phyloP scores from a whole-genome alignment of 2,329 filamentous ascomycete species.

The Orbilia blumenaviensis region DNA sequence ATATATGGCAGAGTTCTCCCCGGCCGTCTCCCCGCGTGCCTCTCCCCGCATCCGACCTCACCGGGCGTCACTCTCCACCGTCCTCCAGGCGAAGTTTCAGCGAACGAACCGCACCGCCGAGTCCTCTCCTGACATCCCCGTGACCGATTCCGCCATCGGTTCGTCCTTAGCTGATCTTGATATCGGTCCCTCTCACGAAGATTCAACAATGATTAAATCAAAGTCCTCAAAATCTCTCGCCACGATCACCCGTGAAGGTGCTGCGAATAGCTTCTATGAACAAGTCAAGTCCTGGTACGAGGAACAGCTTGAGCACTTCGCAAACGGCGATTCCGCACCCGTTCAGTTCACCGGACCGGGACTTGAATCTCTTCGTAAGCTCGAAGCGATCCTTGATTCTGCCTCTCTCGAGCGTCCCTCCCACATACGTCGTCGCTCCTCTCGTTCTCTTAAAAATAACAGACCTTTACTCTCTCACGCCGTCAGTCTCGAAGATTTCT shows the following conservation, averaged over 20 bases:
- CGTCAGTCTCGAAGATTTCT: conserved; percentile 42
- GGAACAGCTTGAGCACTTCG: conserved; percentile 30
- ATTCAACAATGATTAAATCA: conserved; percentile 12
- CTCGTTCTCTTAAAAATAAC: conserved; percentile 32
- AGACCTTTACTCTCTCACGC: conserved; percentile 11
- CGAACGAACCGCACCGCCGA: conserved; percentile 24
- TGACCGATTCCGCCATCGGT: conserved; percentile 37
- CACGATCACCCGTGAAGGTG: neutral
- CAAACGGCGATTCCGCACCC: neutral
- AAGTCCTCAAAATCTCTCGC: conserved; percentile 38
- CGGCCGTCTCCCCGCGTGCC: conserved; percentile 42
- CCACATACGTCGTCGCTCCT: conserved; percentile 36
- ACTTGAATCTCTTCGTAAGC: conserved; percentile 30
- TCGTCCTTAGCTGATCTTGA: conserved; percentile 46
- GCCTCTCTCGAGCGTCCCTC: conserved; percentile 38
- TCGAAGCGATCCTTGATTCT: conserved; percentile 46
- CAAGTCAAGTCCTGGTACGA: conserved; percentile 47
- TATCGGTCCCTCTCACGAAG: conserved; percentile 42
- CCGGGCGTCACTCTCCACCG: conserved; percentile 30
- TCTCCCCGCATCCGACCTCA: conserved; percentile 42
- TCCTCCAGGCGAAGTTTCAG: conserved; percentile 41
- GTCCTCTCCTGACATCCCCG: conserved; percentile 45
- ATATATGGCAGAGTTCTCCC: conserved; percentile 28
- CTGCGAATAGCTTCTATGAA: conserved; percentile 41
- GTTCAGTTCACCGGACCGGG: neutral